Evolutionary conservation across 192 early-diverging fungal species (phyloP).

Genomic region (Backusella mclennaniae): DNA sequence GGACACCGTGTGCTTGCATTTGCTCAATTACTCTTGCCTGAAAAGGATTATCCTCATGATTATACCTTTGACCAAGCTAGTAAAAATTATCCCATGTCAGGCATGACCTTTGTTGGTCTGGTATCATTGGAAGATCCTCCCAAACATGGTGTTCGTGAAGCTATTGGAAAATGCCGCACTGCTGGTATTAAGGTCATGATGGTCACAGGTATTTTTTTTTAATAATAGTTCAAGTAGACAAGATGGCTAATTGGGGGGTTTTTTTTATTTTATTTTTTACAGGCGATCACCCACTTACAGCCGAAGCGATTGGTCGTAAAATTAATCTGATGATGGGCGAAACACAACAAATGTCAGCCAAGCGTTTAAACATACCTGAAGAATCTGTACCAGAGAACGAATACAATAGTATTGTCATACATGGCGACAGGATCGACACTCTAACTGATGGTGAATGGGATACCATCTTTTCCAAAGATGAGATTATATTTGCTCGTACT

Average conservation of each 20-base stretch:
- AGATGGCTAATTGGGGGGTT: too few species aligned
- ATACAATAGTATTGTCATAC: conserved; percentile 88
- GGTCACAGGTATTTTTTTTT: conserved; percentile 62
- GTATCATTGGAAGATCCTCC: conserved; percentile 94
- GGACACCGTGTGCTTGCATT: conserved; percentile 96
- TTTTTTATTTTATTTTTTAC: too few species aligned
- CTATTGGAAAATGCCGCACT: conserved; percentile 86
- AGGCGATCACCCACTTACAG: conserved; percentile 94
- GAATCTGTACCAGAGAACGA: conserved; percentile 78
- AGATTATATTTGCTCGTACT: conserved; percentile 96
- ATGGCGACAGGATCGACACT: conserved; percentile 83
- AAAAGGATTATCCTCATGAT: conserved; percentile 65
- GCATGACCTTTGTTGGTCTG: conserved; percentile 84
- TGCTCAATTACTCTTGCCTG: conserved; percentile 73
- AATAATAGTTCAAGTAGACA: too few species aligned
- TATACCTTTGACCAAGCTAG: conserved; percentile 77
- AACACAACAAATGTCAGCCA: conserved; percentile 81
- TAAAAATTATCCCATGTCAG: conserved; percentile 66
- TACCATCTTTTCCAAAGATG: conserved; percentile 87
- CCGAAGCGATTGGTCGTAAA: conserved; percentile 94
- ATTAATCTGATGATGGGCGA: conserved; percentile 93
- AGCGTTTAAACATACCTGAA: conserved; percentile 56
- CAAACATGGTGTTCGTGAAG: conserved; percentile 96
- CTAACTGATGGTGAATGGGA: conserved; percentile 90
- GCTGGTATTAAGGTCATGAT: conserved; percentile 98